A percentile compares a stretch with the other conserved stretches of the same genome.
phyloP scores from a whole-genome alignment of 2,329 filamentous ascomycete genomes.

The Aureobasidium musti region DNA sequence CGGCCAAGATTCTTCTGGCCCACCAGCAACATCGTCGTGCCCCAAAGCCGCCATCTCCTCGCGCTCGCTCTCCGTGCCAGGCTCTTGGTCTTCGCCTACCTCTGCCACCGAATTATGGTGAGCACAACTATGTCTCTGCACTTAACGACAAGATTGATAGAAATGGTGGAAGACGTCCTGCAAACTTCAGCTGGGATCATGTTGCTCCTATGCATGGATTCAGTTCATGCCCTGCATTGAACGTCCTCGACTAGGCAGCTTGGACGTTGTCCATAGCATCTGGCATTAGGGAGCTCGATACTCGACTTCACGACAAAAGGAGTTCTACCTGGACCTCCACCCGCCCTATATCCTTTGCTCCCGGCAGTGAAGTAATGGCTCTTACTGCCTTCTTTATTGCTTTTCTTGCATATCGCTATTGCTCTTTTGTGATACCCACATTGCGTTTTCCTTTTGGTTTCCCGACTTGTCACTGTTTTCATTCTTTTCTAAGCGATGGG shows the following conservation, averaged over 20 bases:
- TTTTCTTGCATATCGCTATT: not conserved
- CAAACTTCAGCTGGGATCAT: slow-evolving; percentile 15
- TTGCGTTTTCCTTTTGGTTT: not conserved
- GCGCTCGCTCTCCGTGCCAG: not conserved
- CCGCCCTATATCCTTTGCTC: not conserved
- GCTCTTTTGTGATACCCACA: not conserved
- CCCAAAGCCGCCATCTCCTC: not conserved
- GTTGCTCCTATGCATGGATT: slow-evolving; percentile 5
- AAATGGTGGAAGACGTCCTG: not conserved
- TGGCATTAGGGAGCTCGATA: too few relatives aligned
- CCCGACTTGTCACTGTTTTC: not conserved
- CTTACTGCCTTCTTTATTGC: not conserved
- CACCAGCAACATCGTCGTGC: slow-evolving; percentile 2
- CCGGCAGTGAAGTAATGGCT: not conserved
- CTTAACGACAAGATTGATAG: not conserved
- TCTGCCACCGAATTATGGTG: not conserved
- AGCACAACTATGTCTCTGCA: not conserved
- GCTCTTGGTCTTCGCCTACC: not conserved
- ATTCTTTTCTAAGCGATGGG: not conserved
- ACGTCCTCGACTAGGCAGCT: slow-evolving; percentile 13
- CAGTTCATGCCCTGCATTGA: not conserved
- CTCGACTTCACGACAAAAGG: not conserved
- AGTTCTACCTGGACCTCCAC: not conserved
- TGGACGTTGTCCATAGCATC: not conserved
- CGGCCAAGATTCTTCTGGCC: not conserved